Evolutionary conservation across 345 rosid genomes (phyloP).

Genomic region (Anacardium occidentale): DNA sequence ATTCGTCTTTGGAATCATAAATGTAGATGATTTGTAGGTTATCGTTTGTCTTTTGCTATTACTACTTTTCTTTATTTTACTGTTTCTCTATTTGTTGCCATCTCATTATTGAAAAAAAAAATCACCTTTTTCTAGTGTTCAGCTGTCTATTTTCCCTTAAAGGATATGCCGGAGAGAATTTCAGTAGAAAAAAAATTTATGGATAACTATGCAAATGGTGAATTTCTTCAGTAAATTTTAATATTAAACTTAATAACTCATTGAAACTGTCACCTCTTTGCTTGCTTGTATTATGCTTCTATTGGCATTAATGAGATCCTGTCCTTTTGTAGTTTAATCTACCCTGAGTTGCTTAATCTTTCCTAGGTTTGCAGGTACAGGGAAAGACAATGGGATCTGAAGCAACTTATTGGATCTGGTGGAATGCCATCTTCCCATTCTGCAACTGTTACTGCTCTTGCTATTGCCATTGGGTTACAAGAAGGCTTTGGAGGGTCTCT

Average conservation of each 20-base stretch:
- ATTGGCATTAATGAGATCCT: neutral
- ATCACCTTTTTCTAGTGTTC: neutral
- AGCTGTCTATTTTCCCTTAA: constrained; percentile 1
- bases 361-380: constrained; percentile 61
- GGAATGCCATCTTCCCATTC: constrained; percentile 99
- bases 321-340: constrained; percentile 13
- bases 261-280: neutral
- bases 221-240: neutral
- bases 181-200: neutral
- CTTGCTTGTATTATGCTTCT: neutral
- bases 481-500: constrained; percentile 68
- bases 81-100: neutral
- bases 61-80: constrained; percentile 3
- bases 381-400: constrained; percentile 66
- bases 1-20: neutral
- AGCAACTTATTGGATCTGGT: constrained; percentile 78
- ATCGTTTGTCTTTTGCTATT: constrained; percentile 4
- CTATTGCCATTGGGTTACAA: constrained; percentile 67
- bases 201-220: neutral
- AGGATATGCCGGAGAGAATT: constrained; percentile 8
- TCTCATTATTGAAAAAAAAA: constrained; percentile 8
- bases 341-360: constrained; percentile 40
- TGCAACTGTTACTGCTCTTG: constrained; percentile 71
- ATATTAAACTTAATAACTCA: neutral
- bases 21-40: constrained; percentile 6